These are phyloP conservation scores for Talaromyces stipitatus DNA, from an alignment of 495 filamentous ascomycete genomes.

Conservation along the genomic window DNA sequence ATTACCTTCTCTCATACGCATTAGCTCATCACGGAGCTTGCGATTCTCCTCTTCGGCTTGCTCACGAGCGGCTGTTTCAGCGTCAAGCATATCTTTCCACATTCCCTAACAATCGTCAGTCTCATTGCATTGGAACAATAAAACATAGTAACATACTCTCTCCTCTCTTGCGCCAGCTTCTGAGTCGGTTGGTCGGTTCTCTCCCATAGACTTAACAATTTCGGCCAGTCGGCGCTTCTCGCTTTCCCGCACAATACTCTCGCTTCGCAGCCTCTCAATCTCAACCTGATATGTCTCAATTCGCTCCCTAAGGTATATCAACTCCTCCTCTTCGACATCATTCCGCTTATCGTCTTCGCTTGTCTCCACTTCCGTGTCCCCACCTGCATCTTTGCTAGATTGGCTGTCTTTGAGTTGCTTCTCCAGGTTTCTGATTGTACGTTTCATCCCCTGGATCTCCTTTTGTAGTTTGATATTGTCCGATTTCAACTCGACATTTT, in stretches of 20 bases:
- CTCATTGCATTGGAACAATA: not conserved
- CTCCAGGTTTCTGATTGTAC: conserved; percentile 76
- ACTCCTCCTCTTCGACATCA: conserved; percentile 63
- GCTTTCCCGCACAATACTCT: conserved; percentile 64
- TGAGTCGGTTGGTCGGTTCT: conserved; percentile 53
- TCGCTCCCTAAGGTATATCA: conserved; percentile 72
- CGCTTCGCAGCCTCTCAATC: conserved; percentile 71
- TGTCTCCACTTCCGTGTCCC: conserved; percentile 53
- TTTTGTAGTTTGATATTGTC: conserved; percentile 79
- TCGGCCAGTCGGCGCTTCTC: conserved; percentile 79
- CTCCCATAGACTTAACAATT: conserved; percentile 64
- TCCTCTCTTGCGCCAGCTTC: conserved; percentile 76
- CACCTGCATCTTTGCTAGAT: conserved; percentile 50
- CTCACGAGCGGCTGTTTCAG: conserved; percentile 82
- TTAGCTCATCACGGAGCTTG: conserved; percentile 75
- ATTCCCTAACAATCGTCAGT: conserved; percentile 47
- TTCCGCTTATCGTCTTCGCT: conserved; percentile 49
- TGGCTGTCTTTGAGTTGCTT: conserved; percentile 68
- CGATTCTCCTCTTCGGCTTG: conserved; percentile 85
- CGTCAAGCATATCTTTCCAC: conserved; percentile 92
- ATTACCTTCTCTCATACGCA: conserved; percentile 60
- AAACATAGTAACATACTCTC: conserved; percentile 39
- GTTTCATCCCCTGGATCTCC: conserved; percentile 73
- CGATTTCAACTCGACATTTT: conserved; percentile 93
- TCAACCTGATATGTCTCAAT: conserved; percentile 75